Base-by-base conservation (phyloP, 116 monocot species). In the Trichopus zeylanicus region DNA sequence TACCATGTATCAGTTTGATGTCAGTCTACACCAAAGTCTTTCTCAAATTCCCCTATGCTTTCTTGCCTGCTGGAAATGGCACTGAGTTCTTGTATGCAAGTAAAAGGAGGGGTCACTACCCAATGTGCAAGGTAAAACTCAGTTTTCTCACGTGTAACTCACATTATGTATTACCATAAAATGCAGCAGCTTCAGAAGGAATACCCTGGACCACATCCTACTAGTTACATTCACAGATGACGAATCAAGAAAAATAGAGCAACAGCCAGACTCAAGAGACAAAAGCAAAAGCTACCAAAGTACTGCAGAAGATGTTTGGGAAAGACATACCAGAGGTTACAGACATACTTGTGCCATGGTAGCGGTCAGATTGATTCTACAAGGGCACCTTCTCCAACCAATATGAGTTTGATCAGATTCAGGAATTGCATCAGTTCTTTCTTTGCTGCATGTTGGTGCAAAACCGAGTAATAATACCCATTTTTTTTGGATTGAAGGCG, bases 201-300 rank as follows among this genome's bases (percentile, higher is more conserved):
- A 31, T 91, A 91, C 48, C 82, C 79, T 0, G 83, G 73, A 57
- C 2, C 75, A 86, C 16, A 72, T 92, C 13, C 73, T 92, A 5
- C 46, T 92, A 0, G 91, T 86, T 1, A 92, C 87, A 2, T 80
- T 87, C 5, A 86, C 80, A 3, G 91, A 86, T 11, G 80, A 86
- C 9, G 91, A 92, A 20, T 83, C 91, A 10, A 79, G 83, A 47
- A 71, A 83, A 70, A 92, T 92, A 12, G 91, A 92, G 56, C 87
- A 83, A 24, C 91, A 92, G 28, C 37, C 80, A 0, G 87, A 92
- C 20, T 6, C 27, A n/a, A 0, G 26, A 57, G 48, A 92, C 91
- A 0, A 78, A 73, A 51, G 78, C 64, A 5, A 87, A 92, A 66
- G 56, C 42, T 48, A 83, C 84, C 84, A 73, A 58, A 33, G 92